Evolutionary conservation across 306 rosid genomes (phyloP).

Genomic region (Prunus kanzakura): DNA sequence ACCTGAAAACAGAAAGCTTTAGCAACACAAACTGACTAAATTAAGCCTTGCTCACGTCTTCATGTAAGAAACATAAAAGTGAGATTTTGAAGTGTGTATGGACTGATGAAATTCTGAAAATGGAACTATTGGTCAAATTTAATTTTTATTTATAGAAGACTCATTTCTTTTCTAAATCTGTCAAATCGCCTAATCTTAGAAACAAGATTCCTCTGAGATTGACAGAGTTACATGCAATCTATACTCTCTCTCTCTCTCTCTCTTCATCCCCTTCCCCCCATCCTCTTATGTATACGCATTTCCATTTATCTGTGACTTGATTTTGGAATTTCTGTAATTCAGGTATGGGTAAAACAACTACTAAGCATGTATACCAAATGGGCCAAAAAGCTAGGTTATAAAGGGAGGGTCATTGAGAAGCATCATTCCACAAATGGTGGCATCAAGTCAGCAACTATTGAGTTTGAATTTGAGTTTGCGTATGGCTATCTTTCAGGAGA

Average conservation of each 20-base stretch:
- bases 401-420: slow-evolving; percentile 69
- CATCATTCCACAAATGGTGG: slow-evolving; percentile 46
- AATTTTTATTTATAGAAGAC: too few relatives aligned
- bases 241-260: not conserved
- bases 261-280: not conserved
- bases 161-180: too few relatives aligned
- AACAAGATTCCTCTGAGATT: not conserved
- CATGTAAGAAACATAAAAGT: not conserved
- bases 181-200: too few relatives aligned
- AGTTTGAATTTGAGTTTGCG: slow-evolving; percentile 75
- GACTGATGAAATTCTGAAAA: not conserved
- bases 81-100: not conserved
- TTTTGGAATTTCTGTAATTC: slow-evolving; percentile 27
- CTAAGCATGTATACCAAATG: slow-evolving; percentile 68
- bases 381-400: slow-evolving; percentile 68
- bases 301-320: slow-evolving; percentile 17
- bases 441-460: slow-evolving; percentile 55
- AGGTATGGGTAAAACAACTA: slow-evolving; percentile 77
- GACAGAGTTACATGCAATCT: not conserved
- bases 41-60: not conserved
- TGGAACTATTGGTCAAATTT: too few relatives aligned
- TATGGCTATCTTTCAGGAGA: slow-evolving; percentile 86
- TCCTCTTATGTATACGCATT: not conserved
- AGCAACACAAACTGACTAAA: not conserved
- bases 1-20: not conserved